Evolutionary conservation across 129 eudicot genomes (phyloP), one percentile per base, ranked within the genome.

Genomic region (Flaveria bidentis): DNA sequence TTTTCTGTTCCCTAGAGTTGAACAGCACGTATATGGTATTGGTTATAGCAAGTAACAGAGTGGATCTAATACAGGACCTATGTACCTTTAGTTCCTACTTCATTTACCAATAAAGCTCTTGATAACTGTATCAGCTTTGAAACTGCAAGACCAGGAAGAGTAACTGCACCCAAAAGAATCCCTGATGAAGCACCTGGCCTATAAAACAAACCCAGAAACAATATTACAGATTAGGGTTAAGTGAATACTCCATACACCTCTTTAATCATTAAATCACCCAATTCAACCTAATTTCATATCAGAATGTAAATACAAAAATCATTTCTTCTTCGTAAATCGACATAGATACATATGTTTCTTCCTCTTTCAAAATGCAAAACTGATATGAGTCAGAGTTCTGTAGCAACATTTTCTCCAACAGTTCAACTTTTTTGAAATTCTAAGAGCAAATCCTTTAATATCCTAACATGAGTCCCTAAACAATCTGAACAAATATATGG

Each of bases 161-260:
- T 91, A 49, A 91, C 89, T 0, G 97, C 90, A 28, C 97, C 98
- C 73, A 94, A 47, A 51, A 91, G 77, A 76, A 91, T 82, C 73
- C 98, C 98, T 6, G 98, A 88, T 6, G 97, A 91, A 55, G 89
- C 97, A 69, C 97, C 98, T 49, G 90, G 97, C 88, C 98, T 94
- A 36, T 30, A 76, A 41, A 15, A 71, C 50, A 60, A 57, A 72
- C 60, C 53, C 50, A 8, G 7, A n/a, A 39, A 5, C 67, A 67
- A 77, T 5, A 26, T 9, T 6, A 26, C 41, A 75, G 39, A 84
- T 18, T 25, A n/a, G 7, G 8, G 14, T 18, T 39, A 12, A 10
- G 2, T 49, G 15, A n/a, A 46, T 22, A 49, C 39, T 30, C 57
- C 67, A 71, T 71, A 39, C 75, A 78, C 13, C 73, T 36, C 11